A percentile compares a stretch with the other conserved stretches of the same genome.
Evolutionary conservation across 2,329 filamentous ascomycete genomes (phyloP).

Genomic region (Penicillium aurantiogriseum): DNA sequence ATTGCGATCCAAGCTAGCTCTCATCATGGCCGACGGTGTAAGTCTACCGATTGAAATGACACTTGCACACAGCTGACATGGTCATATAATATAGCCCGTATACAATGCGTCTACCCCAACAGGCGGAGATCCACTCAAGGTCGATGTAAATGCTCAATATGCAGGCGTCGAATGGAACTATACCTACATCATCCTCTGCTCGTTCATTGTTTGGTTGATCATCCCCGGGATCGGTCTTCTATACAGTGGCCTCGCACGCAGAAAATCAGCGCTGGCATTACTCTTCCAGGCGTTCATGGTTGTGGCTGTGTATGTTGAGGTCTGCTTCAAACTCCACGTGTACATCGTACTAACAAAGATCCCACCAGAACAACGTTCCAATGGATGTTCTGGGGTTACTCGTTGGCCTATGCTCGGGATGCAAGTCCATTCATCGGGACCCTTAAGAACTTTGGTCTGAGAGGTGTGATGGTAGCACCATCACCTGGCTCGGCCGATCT

Average conservation of each 20-base stretch:
- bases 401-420: constrained; percentile 60
- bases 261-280: constrained; percentile 61
- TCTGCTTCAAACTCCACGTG: neutral
- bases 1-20: neutral
- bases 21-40: constrained; percentile 13
- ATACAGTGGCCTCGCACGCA: constrained; percentile 62
- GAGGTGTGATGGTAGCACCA: constrained; percentile 59
- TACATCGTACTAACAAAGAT: neutral
- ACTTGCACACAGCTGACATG: neutral
- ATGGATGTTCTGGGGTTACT: constrained; percentile 67
- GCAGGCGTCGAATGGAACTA: constrained; percentile 61
- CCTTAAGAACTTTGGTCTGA: constrained; percentile 61
- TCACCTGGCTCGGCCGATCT: constrained; percentile 57
- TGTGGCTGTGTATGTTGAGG: constrained; percentile 48
- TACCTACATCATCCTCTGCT: constrained; percentile 57
- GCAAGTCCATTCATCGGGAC: constrained; percentile 63
- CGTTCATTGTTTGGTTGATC: constrained; percentile 64
- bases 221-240: constrained; percentile 65
- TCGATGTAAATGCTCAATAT: constrained; percentile 60
- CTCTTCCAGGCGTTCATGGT: constrained; percentile 64
- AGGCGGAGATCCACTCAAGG: constrained; percentile 54
- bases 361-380: constrained; percentile 42
- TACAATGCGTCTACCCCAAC: constrained; percentile 46
- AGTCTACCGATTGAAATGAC: neutral
- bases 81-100: constrained; percentile 26